Conservation (phyloP, 1,284 basidiomycete species). For the Pholiota adiposa region DNA sequence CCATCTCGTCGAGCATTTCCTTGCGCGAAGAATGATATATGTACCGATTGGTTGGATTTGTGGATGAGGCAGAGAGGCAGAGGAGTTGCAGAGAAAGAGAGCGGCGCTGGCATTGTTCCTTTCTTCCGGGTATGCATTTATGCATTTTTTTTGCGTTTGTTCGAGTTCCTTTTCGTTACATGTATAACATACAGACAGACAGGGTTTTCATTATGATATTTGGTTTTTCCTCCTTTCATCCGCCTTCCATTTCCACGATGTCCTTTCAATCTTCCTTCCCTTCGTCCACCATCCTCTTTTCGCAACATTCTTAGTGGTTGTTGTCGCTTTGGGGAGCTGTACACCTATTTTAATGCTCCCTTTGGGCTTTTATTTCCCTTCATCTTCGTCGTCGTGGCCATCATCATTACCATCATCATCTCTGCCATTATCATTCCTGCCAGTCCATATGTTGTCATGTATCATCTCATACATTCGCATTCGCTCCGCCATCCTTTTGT, state of each 20-base stretch:
- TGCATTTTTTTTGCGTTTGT: slow-evolving; percentile 17
- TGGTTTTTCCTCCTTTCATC: slow-evolving; percentile 17
- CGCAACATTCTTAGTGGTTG: not conserved
- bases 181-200: slow-evolving; percentile 26
- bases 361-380: not conserved
- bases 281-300: not conserved
- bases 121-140: not conserved
- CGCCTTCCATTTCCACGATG: not conserved
- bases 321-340: not conserved
- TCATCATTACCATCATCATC: not conserved
- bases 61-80: not conserved
- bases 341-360: not conserved
- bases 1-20: slow-evolving; percentile 14
- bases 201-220: slow-evolving; percentile 27
- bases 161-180: slow-evolving; percentile 16
- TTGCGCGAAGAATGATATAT: not conserved
- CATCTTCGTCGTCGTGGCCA: not conserved
- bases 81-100: not conserved
- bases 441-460: slow-evolving; percentile 5
- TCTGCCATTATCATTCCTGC: slow-evolving; percentile 1
- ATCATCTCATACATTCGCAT: slow-evolving; percentile 7
- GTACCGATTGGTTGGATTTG: not conserved
- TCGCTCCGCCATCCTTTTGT: slow-evolving; percentile 3
- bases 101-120: not conserved
- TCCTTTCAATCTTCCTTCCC: not conserved